A percentile compares a stretch with the other conserved stretches of the same genome.
Conservation (phyloP, 208 protist genomes). For the Trypanosoma boissoni region DNA sequence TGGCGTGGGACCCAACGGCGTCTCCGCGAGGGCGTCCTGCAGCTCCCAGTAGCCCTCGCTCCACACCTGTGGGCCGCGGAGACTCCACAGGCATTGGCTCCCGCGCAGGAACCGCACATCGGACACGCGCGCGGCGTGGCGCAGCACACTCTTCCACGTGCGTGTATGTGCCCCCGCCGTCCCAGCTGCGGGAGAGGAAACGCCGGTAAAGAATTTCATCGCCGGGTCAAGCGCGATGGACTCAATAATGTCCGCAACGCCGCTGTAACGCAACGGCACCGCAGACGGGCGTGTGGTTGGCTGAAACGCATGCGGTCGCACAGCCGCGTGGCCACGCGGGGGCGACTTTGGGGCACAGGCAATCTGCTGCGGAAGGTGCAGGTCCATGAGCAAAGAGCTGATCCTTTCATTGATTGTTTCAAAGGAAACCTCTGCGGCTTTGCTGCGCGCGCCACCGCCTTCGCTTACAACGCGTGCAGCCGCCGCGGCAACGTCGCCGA, state of each 20-base stretch:
- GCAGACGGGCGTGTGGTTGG: constrained; percentile 2
- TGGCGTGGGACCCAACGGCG: neutral
- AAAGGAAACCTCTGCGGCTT: constrained; percentile 33
- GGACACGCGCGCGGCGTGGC: constrained; percentile 31
- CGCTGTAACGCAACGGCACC: constrained; percentile 24
- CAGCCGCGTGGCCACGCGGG: no score
- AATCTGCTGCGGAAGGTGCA: constrained; percentile 66
- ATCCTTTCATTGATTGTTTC: constrained; percentile 47
- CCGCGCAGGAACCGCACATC: constrained; percentile 21
- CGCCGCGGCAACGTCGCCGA: constrained; percentile 28
- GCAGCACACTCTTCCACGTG: constrained; percentile 22
- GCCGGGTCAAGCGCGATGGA: constrained; percentile 55
- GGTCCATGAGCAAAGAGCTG: constrained; percentile 36
- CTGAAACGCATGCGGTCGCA: neutral
- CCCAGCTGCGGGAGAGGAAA: constrained; percentile 12
- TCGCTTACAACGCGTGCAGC: no score
- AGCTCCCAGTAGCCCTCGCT: constrained; percentile 52
- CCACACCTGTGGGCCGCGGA: constrained; percentile 37
- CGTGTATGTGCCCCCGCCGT: neutral
- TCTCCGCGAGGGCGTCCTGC: constrained; percentile 32
- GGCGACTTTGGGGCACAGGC: constrained; percentile 27
- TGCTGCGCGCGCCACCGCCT: constrained; percentile 10
- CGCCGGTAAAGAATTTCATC: constrained; percentile 71
- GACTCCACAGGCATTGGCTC: constrained; percentile 45
- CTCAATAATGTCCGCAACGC: constrained; percentile 49